A percentile compares a stretch with the other conserved stretches of the same genome.
Conservation (phyloP, 441 rosid genomes). For the Euphorbia neoarborescens region DNA sequence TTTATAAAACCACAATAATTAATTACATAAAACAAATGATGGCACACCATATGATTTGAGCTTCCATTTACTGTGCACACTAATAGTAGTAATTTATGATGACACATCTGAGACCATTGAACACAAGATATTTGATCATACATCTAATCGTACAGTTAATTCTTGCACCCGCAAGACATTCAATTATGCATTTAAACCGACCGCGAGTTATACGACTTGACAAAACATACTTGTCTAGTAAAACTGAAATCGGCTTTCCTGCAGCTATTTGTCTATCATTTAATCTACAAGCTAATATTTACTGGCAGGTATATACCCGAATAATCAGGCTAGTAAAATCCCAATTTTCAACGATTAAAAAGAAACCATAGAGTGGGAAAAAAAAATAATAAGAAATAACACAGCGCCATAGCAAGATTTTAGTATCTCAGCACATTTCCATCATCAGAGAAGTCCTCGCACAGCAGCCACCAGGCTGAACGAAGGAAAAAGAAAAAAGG, state of each 20-base stretch:
- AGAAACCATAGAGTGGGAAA: neutral
- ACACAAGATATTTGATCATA: too few relatives aligned
- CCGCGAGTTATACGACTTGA: neutral
- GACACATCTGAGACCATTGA: too few relatives aligned
- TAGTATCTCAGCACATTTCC: slow-evolving; percentile 1
- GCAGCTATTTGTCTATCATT: neutral
- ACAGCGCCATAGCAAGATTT: neutral
- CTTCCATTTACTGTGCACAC: too few relatives aligned
- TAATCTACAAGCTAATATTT: too few relatives aligned
- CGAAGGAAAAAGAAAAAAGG: neutral
- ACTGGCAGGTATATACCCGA: neutral
- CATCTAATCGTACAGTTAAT: too few relatives aligned
- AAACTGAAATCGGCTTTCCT: neutral
- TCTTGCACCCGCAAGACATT: too few relatives aligned
- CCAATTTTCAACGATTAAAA: neutral
- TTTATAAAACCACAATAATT: too few relatives aligned
- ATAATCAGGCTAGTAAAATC: neutral
- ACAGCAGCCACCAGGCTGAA: neutral
- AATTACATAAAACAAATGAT: too few relatives aligned
- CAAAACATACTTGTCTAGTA: neutral
- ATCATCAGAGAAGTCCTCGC: neutral
- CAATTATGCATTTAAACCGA: neutral
- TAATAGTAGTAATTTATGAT: too few relatives aligned
- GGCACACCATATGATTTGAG: too few relatives aligned
- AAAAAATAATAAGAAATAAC: neutral